Base-by-base conservation (phyloP, 2,329 filamentous ascomycete species). In the Calonectria crousiana region DNA sequence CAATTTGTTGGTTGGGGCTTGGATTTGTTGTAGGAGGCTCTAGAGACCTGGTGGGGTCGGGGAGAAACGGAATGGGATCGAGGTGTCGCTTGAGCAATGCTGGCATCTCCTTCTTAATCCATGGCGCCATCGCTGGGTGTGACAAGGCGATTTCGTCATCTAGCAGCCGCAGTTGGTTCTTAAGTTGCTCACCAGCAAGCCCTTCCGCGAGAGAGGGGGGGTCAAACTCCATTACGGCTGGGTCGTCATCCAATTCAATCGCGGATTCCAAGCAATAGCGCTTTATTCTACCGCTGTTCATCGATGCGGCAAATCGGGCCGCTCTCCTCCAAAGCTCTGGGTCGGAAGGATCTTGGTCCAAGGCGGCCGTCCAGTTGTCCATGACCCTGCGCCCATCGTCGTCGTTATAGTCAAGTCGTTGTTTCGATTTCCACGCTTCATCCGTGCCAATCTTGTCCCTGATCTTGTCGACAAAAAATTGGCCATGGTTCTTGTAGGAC, bases 401-500 rank as follows among this genome's bases (percentile, higher is more conserved):
- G 32, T 78, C 77, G 23, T 78, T 71, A 47, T 84, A 84, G 47
- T 75, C 77, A 14, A 85, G 69, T 41, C 78, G 80, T 10, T 65
- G 32, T 51, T 81, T 80, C 1, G 75, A 69, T 34, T 78, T 80
- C 83, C 88, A 83, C 91, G 86, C 78, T 89, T 92, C 78, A 93
- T 91, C 72, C 86, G 87, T 82, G n/a, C 70, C 71, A 6, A 65
- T 72, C 41, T 76, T 71, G 26, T 86, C 85, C 70, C 83, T 85
- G 4, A 85, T 78, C 67, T 83, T 84, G 69, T 99, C 96, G n/a
- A 99, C 88, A 72, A 93, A 88, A 82, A 98, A 98, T 81, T 98
- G 95, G 52, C 95, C 97, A 85, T 96, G 93, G 80, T 98, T 99
- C 84, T 98, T 99, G 88, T 97, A 95, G 1, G 96, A 94, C 10